phyloP scores from a whole-genome alignment of 352 stramenopile genomes.

The Phytopythium mirpurense region DNA sequence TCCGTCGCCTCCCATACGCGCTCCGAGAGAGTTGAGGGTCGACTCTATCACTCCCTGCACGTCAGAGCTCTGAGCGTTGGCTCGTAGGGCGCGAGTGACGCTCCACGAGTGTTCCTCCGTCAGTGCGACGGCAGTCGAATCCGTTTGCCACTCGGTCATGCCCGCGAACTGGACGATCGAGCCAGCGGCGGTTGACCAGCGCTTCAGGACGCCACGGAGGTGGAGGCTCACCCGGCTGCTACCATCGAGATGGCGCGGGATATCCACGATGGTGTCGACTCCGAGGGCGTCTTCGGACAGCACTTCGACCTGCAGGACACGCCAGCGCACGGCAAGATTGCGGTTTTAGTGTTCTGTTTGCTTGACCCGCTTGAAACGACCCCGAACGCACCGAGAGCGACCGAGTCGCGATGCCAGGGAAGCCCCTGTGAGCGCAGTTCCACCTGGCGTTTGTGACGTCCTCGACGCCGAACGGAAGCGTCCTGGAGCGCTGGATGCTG shows the following conservation, averaged over 20 bases:
- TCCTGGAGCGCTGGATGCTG: neutral
- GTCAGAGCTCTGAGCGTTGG: neutral
- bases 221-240: neutral
- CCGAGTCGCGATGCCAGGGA: neutral
- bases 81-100: neutral
- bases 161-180: constrained; percentile 3
- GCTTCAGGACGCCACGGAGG: constrained; percentile 1
- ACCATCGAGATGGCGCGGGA: neutral
- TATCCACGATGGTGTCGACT: neutral
- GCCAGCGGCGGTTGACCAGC: neutral
- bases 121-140: neutral
- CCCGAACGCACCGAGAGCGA: neutral
- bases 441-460: neutral
- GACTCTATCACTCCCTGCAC: neutral
- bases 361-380: no score
- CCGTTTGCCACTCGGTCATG: constrained; percentile 1
- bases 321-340: neutral
- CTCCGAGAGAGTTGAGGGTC: neutral
- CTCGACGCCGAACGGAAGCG: neutral
- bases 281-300: neutral
- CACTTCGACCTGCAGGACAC: neutral
- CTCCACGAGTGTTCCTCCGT: constrained; percentile 3
- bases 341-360: neutral
- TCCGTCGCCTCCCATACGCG: neutral
- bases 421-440: neutral